Base-by-base conservation (phyloP, 1,284 basidiomycete species). In the Naganishia liquefaciens region DNA sequence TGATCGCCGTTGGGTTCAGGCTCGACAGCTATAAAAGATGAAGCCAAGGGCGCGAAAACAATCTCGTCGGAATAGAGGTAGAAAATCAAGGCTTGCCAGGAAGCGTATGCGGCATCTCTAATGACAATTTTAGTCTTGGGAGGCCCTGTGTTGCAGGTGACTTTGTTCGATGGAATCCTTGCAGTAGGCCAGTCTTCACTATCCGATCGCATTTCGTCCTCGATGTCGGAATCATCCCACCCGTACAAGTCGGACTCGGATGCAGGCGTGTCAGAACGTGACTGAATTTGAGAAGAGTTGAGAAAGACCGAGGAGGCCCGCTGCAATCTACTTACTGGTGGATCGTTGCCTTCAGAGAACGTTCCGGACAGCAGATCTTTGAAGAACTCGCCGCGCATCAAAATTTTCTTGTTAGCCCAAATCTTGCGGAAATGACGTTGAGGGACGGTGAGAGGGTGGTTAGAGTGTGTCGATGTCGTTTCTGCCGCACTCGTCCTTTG, bases 61-160 rank as follows among this genome's bases (percentile, higher is more conserved):
- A 93, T 88, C 5, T 82, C 84, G 72, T 93, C 89, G 19, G 91
- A 93, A 75, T 93, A 93, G 42, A 93, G 81, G 89, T 91, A 93
- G 79, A 90, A 92, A 15, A 93, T 81, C 42, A 93, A 83, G 0
- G 90, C 88, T 73, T 84, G 86, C 77, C 91, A 94, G 0, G 91
- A 93, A 7, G 84, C 81, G 76, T 90, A 93, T 1, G 91, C 87
- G 4, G 88, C 86, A 75, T 93, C 91, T 58, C 82, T 82, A 27
- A 93, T 84, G 13, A 89, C 78, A 15, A 91, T 84, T 23, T 81
- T 84, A 54, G 83, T 80, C 75, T 87, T 88, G 58, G 78, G 79
- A 5, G 77, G 77, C 0, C 78, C 78, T 5, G 69, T 54, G 2
- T 30, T 43, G 40, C 50, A 44, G 23, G 39, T 25, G 19, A 46